Conservation (phyloP, 306 rosid species). For the Urtica urens region DNA sequence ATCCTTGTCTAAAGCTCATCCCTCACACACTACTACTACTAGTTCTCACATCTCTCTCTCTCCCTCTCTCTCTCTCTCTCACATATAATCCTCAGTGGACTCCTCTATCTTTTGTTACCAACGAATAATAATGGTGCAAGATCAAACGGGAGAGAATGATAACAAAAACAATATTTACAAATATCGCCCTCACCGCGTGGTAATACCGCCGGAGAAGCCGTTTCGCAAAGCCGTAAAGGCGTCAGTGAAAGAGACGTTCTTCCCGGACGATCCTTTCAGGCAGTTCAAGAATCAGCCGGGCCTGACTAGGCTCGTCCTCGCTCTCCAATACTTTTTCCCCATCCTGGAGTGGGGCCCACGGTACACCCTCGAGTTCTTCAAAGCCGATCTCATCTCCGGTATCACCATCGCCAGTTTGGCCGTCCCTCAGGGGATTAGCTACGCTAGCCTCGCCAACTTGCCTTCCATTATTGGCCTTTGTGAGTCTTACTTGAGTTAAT, state of each 20-base stretch:
- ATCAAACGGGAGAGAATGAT: constrained; percentile 43
- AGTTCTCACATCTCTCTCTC: not conserved
- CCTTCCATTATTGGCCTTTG: constrained; percentile 90
- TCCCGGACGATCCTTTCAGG: constrained; percentile 75
- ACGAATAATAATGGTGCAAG: not conserved
- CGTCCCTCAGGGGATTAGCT: constrained; percentile 96
- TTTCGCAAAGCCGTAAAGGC: constrained; percentile 34
- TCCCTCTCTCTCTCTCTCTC: not conserved
- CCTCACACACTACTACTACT: not conserved
- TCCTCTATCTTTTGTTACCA: not conserved
- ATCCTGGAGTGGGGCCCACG: constrained; percentile 72
- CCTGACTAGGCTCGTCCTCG: constrained; percentile 22
- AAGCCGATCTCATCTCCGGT: constrained; percentile 69
- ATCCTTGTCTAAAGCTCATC: not conserved
- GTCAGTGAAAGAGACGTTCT: constrained; percentile 68
- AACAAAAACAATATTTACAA: constrained; percentile 14
- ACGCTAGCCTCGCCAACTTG: constrained; percentile 73
- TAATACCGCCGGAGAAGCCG: constrained; percentile 52
- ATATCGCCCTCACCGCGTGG: constrained; percentile 27
- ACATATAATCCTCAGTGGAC: not conserved
- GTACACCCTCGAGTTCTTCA: constrained; percentile 49
- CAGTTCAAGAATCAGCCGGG: constrained; percentile 48
- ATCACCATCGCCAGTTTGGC: constrained; percentile 93
- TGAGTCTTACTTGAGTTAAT: constrained; percentile 22
- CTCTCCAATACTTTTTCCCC: constrained; percentile 54